Evolutionary conservation across 495 filamentous ascomycete species (phyloP), one percentile per base, ranked within the genome.

Genomic region (Penicillium pulvis): DNA sequence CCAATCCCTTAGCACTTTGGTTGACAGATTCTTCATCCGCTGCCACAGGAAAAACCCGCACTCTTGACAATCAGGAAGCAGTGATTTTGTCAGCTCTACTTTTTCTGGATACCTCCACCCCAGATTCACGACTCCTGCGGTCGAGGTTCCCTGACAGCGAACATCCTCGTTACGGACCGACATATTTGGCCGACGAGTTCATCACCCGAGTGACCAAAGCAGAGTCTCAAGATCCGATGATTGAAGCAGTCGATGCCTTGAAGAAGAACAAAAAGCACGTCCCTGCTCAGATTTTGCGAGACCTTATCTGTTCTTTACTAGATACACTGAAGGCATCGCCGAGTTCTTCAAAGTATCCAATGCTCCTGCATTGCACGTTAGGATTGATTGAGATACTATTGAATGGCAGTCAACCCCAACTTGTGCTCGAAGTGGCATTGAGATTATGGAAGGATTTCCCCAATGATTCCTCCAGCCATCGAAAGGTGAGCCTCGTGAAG

Each of bases 311-410:
- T 4, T 51, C 48, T 2, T 33, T 51, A 0, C 16, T 51, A 3
- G 48, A 51, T 19, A 51, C 48, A 1, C n/a, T 51, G 48, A 51
- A 51, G 33, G 48, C 48, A 33, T 17, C 14, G 14, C 48, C 48
- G 14, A 26, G 16, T 35, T 12, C 48, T 30, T 6, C 4, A 1
- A 51, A 31, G 2, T 51, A 51, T 35, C 28, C 48, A 33, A 30
- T 3, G 7, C 4, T 51, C 14, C 26, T 51, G 5, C 7, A 31
- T 17, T n/a, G 48, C 6, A 51, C 48, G 9, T 12, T 51, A 6
- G 12, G 17, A 11, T 20, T 51, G 28, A 51, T 35, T 12, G n/a
- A 51, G 1, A 4, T 51, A n/a, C n/a, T 51, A 10, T 33, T 51
- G 24, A 17, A 33, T 16, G 14, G 24, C 11, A 17, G 7, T 35